Percentiles rank a stretch among this genome's conserved stretches.
phyloP scores from a whole-genome alignment of 108 stramenopile genomes.

The Epithemia pelagica region DNA sequence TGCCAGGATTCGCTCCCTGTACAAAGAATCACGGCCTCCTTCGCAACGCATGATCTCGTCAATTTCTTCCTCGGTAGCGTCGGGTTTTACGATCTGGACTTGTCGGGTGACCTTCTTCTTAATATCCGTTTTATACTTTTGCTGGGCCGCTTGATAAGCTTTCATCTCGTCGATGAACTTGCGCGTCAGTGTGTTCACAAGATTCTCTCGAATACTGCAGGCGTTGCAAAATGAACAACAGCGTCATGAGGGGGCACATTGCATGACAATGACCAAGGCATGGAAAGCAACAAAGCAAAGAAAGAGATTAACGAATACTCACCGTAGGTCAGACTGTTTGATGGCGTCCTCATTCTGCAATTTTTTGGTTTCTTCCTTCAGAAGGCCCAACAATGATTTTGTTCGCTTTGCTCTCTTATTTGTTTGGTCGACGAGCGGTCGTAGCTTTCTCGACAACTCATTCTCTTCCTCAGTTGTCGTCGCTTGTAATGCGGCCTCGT shows the following conservation, averaged over 20 bases:
- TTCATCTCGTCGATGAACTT: slow-evolving; percentile 99
- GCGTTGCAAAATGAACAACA: slow-evolving; percentile 1
- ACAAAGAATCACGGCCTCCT: slow-evolving; percentile 80
- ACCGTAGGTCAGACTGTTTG: slow-evolving; percentile 62
- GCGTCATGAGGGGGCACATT: no score
- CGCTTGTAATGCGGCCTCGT: slow-evolving; percentile 70
- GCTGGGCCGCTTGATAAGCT: slow-evolving; percentile 90
- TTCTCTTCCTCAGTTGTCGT: slow-evolving; percentile 74
- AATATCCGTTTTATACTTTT: slow-evolving; percentile 94
- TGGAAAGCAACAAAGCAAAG: no score
- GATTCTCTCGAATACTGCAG: slow-evolving; percentile 79
- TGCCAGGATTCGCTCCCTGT: slow-evolving; percentile 73
- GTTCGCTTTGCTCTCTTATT: slow-evolving; percentile 77
- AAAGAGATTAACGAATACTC: no score
- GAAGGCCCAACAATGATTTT: slow-evolving; percentile 64
- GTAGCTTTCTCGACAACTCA: slow-evolving; percentile 52
- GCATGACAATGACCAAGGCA: no score
- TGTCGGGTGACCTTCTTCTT: slow-evolving; percentile 93
- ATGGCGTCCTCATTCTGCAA: slow-evolving; percentile 46
- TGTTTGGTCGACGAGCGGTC: slow-evolving; percentile 59
- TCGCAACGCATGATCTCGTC: slow-evolving; percentile 89
- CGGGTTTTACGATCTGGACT: slow-evolving; percentile 93
- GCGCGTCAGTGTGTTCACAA: slow-evolving; percentile 88
- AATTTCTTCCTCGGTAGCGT: slow-evolving; percentile 95
- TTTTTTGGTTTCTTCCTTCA: slow-evolving; percentile 81